Evolutionary conservation across 352 stramenopile genomes (phyloP), one percentile per base, ranked within the genome.

Genomic region (Thalassiosira ordinaria): DNA sequence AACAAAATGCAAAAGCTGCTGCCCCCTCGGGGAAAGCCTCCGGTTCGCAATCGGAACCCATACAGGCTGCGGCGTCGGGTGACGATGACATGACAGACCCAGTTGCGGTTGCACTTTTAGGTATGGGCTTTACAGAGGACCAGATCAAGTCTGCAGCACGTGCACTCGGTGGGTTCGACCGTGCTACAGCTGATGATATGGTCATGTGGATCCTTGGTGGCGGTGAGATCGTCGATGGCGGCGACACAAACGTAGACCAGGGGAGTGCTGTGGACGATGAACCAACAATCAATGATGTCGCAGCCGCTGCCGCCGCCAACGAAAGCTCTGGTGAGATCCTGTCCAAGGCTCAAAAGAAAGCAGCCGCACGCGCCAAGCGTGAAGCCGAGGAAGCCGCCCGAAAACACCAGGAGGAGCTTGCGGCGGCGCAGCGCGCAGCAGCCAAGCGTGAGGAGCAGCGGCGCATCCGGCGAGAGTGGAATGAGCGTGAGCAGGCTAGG

Each of bases 181-280:
- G 74, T 47, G 84, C 88, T 13, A 91, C 84, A 0, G 84, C 86
- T 9, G 89, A 94, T 69, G 86, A 93, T 61, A 80, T 93, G 62
- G 86, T 94, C 26, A 85, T 85, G 51, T 92, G 86, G 86, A 94
- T 94, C 71, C 69, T 94, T 18, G 80, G 39, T 53, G 76, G 69
- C 60, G 75, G 65, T 31, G 62, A 75, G 61, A 33, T 44, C 26
- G 22, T n/a, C 29, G 72, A 72, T n/a, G 44, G 24, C 27, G 61
- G 24, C 26, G 31, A 22, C 37, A 37, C 41, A 27, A 56, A 41
- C 46, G 44, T 76, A 20, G 51, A 74, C 35, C 46, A 71, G 44
- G 29, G 59, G 6, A 62, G 18, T 11, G 44, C 29, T 44, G 27
- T n/a, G 18, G 22, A 26, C 52, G 33, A 59, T 22, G 68, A 61